Evolutionary conservation across 2,329 filamentous ascomycete species (phyloP).

Genomic region (Arthrocladium fulminans): DNA sequence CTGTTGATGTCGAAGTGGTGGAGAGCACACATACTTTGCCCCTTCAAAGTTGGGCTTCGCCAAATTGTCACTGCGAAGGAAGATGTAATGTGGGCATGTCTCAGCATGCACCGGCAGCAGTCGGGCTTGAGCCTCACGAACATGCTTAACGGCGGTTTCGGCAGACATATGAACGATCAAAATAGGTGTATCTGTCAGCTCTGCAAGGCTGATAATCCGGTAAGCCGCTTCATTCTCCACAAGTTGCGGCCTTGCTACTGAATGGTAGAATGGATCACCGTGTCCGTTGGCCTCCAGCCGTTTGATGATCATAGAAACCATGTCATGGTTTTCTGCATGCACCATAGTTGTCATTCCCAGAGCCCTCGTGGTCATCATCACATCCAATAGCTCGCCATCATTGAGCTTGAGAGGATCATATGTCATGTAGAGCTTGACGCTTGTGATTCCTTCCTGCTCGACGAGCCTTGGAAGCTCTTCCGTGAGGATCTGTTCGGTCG

Average conservation of each 20-base stretch:
- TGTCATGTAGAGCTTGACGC: conserved; percentile 42
- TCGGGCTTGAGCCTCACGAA: conserved; percentile 43
- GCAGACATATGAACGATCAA: conserved; percentile 45
- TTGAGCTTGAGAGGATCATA: conserved; percentile 35
- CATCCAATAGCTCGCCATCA: conserved; percentile 35
- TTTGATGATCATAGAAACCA: conserved; percentile 30
- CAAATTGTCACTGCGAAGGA: conserved; percentile 40
- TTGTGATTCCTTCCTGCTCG: conserved; percentile 35
- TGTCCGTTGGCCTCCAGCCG: conserved; percentile 13
- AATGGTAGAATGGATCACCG: conserved; percentile 33
- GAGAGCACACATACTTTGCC: conserved; percentile 47
- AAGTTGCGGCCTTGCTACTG: conserved; percentile 32
- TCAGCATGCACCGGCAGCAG: conserved; percentile 48
- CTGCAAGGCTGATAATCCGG: conserved; percentile 43
- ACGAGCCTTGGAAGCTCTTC: conserved; percentile 33
- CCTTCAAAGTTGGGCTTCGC: conserved; percentile 31
- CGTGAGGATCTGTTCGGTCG: conserved; percentile 26
- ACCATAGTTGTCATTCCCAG: conserved; percentile 41
- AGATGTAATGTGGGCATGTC: conserved; percentile 52
- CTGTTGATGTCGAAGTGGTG: conserved; percentile 41
- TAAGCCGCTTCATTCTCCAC: conserved; percentile 40
- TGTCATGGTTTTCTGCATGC: conserved; percentile 40
- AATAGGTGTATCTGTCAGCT: conserved; percentile 44
- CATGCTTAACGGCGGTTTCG: conserved; percentile 36
- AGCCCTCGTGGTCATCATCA: conserved; percentile 33